Evolutionary conservation across 169 alveolate species (phyloP).

Genomic region (Plasmodium cynomolgi): DNA sequence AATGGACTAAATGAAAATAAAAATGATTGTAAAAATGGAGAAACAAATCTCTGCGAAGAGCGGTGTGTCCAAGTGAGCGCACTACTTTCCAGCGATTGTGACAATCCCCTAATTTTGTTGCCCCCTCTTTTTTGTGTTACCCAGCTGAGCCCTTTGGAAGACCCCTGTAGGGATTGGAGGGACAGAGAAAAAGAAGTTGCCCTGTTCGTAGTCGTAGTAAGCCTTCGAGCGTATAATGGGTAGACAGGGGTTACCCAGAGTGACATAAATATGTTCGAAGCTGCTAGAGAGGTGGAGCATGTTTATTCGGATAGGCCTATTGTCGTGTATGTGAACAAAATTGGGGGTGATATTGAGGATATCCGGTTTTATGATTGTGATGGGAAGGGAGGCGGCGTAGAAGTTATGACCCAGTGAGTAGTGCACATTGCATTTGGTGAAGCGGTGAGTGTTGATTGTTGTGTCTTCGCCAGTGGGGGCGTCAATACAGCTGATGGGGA

Average conservation of each 20-base stretch:
- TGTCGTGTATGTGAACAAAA: neutral
- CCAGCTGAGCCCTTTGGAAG: conserved; percentile 11
- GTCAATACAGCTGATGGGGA: neutral
- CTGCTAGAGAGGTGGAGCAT: conserved; percentile 26
- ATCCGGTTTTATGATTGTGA: conserved; percentile 55
- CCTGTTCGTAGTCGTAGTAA: conserved; percentile 1
- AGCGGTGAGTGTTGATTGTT: neutral
- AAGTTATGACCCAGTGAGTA: conserved; percentile 21
- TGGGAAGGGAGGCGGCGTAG: conserved; percentile 13
- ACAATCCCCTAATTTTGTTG: neutral
- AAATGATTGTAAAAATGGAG: neutral
- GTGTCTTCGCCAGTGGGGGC: neutral
- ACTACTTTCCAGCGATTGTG: neutral
- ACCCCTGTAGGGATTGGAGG: conserved; percentile 32
- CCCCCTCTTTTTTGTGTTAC: neutral
- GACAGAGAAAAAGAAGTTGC: conserved; percentile 15
- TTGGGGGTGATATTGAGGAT: conserved; percentile 45
- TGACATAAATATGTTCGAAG: conserved; percentile 25
- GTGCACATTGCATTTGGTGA: conserved; percentile 20
- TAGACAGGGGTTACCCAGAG: conserved; percentile 26
- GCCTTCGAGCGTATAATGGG: conserved; percentile 32
- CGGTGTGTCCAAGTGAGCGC: neutral
- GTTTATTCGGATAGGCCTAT: conserved; percentile 21
- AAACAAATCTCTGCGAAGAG: neutral
- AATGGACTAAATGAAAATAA: neutral